Evolutionary conservation across 371 early-diverging fungal species (phyloP).

Genomic region (Zopfochytrium polystomum): DNA sequence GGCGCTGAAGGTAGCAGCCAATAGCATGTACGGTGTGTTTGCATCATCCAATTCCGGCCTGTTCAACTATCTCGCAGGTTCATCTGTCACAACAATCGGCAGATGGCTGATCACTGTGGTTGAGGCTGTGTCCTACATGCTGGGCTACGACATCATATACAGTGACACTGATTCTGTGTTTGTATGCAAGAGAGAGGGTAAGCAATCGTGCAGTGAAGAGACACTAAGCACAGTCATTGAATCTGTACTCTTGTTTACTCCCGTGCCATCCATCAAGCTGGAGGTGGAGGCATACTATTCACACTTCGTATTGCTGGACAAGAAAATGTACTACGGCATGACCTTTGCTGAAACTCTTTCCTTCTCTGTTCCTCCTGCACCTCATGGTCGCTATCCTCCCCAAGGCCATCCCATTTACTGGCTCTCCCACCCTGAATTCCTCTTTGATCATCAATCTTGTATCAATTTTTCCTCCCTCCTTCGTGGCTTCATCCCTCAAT

Average conservation of each 20-base stretch:
- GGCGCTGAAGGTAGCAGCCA: too few relatives aligned
- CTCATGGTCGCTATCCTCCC: too few relatives aligned
- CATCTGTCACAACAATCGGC: background rate
- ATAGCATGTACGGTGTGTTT: background rate
- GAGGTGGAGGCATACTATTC: background rate
- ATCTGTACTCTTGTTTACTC: background rate
- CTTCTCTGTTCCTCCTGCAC: too few relatives aligned
- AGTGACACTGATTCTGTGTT: slow-evolving; percentile 2
- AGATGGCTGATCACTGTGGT: background rate
- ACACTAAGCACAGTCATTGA: background rate
- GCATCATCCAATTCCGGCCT: background rate
- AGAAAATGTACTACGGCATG: background rate
- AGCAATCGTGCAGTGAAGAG: background rate
- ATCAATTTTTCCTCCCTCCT: too few relatives aligned
- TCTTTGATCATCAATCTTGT: too few relatives aligned
- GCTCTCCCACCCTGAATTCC: too few relatives aligned
- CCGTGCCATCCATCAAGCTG: background rate
- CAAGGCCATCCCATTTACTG: too few relatives aligned
- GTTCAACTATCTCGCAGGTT: background rate
- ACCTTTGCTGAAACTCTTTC: too few relatives aligned
- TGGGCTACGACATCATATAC: background rate
- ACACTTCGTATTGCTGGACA: background rate
- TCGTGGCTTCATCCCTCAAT: too few relatives aligned
- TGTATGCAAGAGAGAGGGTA: background rate
- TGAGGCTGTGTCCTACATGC: background rate